Conservation (phyloP, 2,329 filamentous ascomycete species). For the Fusarium graminum region DNA sequence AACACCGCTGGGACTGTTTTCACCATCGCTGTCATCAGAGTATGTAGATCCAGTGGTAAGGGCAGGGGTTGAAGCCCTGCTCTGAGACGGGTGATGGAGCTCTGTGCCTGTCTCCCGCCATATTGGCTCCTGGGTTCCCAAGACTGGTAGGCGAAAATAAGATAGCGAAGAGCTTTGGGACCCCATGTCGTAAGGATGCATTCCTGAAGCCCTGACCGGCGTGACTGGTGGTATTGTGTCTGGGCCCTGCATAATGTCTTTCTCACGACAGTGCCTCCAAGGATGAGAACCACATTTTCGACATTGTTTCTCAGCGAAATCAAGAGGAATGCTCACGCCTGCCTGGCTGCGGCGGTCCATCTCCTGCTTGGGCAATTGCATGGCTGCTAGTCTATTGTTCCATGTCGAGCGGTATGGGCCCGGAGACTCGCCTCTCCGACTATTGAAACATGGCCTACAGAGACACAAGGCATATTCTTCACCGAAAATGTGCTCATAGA, state of each 20-base stretch:
- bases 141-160: background rate
- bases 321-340: constrained; percentile 21
- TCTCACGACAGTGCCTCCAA: constrained; percentile 23
- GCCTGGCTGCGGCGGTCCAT: constrained; percentile 1
- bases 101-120: constrained; percentile 1
- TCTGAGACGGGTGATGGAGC: background rate
- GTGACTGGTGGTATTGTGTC: background rate
- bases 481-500: constrained; percentile 28
- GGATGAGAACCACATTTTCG: constrained; percentile 35
- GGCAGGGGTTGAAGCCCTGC: constrained; percentile 13
- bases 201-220: background rate
- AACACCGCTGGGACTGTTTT: background rate
- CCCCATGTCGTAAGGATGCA: constrained; percentile 3
- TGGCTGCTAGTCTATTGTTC: background rate
- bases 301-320: constrained; percentile 30
- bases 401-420: constrained; percentile 6
- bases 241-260: constrained; percentile 8
- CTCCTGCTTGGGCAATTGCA: constrained; percentile 14
- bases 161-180: constrained; percentile 1
- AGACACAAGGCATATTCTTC: constrained; percentile 33
- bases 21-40: constrained; percentile 12
- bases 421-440: constrained; percentile 2
- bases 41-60: constrained; percentile 24
- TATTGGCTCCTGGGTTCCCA: background rate
- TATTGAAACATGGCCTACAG: constrained; percentile 41